Conservation (phyloP, 2,329 filamentous ascomycete species). For the Endocalyx cinctus region DNA sequence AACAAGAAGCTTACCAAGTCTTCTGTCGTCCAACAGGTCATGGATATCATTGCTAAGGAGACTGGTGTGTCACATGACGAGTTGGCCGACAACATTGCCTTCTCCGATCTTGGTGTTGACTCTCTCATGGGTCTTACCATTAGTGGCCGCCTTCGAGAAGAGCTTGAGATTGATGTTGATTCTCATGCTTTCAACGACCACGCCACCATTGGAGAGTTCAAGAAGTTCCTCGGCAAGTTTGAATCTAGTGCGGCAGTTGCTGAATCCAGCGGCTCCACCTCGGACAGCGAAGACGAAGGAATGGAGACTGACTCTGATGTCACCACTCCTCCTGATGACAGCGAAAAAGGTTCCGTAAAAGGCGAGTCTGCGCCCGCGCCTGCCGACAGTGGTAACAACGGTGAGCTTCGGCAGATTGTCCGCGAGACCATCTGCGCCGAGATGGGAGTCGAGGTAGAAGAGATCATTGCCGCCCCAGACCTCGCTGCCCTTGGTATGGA, state of each 20-base stretch:
- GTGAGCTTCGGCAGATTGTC: constrained; percentile 47
- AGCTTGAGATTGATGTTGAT: constrained; percentile 50
- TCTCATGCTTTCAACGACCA: constrained; percentile 51
- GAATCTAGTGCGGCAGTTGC: constrained; percentile 27
- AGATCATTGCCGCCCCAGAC: constrained; percentile 51
- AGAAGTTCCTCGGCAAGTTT: constrained; percentile 35
- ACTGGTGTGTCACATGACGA: constrained; percentile 51
- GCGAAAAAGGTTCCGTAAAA: constrained; percentile 45
- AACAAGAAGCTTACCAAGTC: constrained; percentile 45
- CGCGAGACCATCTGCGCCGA: constrained; percentile 66
- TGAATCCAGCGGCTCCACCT: constrained; percentile 30
- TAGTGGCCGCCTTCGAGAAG: constrained; percentile 51
- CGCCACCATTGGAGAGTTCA: constrained; percentile 50
- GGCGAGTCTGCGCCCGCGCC: constrained; percentile 26
- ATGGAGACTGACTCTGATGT: constrained; percentile 44
- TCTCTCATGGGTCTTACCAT: constrained; percentile 59
- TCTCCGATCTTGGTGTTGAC: constrained; percentile 55
- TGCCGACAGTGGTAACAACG: constrained; percentile 33
- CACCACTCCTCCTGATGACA: constrained; percentile 50
- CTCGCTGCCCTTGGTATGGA: constrained; percentile 56
- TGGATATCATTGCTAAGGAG: constrained; percentile 53
- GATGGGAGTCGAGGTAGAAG: constrained; percentile 66
- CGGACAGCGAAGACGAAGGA: constrained; percentile 36
- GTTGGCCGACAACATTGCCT: constrained; percentile 51
- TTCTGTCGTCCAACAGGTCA: constrained; percentile 39